Evolutionary conservation across 2,329 filamentous ascomycete genomes (phyloP), one percentile per base, ranked within the genome.

Genomic region (Fusarium scirpi): DNA sequence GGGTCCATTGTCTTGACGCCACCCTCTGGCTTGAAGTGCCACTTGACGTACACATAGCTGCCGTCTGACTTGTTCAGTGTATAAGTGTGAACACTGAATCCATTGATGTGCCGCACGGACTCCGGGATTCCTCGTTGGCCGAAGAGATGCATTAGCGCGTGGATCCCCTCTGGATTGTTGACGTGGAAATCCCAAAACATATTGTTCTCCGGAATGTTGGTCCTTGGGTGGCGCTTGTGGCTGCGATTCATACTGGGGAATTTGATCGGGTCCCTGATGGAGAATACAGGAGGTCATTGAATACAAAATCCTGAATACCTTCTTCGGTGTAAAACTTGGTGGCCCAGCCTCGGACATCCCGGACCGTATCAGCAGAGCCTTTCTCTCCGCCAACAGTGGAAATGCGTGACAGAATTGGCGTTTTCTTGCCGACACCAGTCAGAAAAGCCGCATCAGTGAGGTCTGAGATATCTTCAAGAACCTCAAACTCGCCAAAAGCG

Each of bases 291-390:
- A 90, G 59, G 86, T 85, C 52, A 84, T 87, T 76, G 27, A 71
- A 76, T 2, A 77, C 76, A 60, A 76, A 75, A n/a, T 77, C 76
- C 29, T 76, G 74, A 13, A 75, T 62, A 4, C 76, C 76, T 1
- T 77, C 76, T 29, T 76, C 71, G 0, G 76, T 77, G 27, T 76
- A 74, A 16, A 77, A 69, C 56, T 77, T 77, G 8, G 71, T 72
- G 0, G 18, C 90, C 89, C 76, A 92, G 0, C 90, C 90, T 59
- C 90, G 89, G 0, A 91, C 88, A 79, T 92, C 90, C 20, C 90
- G 85, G 4, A 87, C 89, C 0, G 88, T 88, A 67, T 92, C 90
- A 8, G 87, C 85, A 59, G 88, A 90, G 8, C 90, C 90, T 9
- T 87, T 83, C 46, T 86, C 89, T 3, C 89, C 89, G 18, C 89